Percentiles rank a stretch among this genome's conserved stretches.
phyloP scores from a whole-genome alignment of 2,329 filamentous ascomycete species.

The Macrophomina phaseolina region DNA sequence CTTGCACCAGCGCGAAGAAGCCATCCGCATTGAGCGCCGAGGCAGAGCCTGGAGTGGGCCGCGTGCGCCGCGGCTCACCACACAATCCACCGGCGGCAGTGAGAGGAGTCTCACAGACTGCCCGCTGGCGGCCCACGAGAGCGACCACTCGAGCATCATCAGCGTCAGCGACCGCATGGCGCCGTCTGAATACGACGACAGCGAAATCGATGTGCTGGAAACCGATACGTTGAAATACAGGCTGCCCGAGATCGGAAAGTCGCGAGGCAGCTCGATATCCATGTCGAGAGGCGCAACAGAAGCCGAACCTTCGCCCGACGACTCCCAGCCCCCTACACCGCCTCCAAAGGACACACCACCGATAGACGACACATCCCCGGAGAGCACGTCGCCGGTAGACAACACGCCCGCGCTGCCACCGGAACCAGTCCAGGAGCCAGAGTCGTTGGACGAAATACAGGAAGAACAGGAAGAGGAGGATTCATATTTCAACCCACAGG shows the following conservation, averaged over 20 bases:
- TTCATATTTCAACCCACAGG: slow-evolving; percentile 71
- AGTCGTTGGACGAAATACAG: slow-evolving; percentile 34
- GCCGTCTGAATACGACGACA: slow-evolving; percentile 44
- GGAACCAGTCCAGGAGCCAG: slow-evolving; percentile 29
- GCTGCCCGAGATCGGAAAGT: slow-evolving; percentile 70
- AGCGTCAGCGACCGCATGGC: slow-evolving; percentile 63
- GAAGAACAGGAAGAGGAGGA: slow-evolving; percentile 53
- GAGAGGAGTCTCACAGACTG: slow-evolving; percentile 23
- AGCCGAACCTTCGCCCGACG: slow-evolving; percentile 21
- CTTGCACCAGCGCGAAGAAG: slow-evolving; percentile 63
- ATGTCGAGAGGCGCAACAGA: slow-evolving; percentile 1
- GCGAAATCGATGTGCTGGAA: slow-evolving; percentile 47
- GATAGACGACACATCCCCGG: too few relatives aligned
- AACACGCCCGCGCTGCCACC: slow-evolving; percentile 27
- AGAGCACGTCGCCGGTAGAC: neutral
- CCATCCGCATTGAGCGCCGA: slow-evolving; percentile 65
- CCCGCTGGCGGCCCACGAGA: slow-evolving; percentile 43
- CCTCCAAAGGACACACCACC: slow-evolving; percentile 57
- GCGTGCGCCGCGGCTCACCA: slow-evolving; percentile 37
- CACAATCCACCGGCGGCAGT: slow-evolving; percentile 45
- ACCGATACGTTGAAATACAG: slow-evolving; percentile 79
- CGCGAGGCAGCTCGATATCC: slow-evolving; percentile 14
- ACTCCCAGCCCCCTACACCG: slow-evolving; percentile 49
- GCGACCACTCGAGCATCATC: slow-evolving; percentile 54
- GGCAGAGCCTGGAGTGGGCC: slow-evolving; percentile 74